phyloP scores from a whole-genome alignment of 441 rosid genomes.

The Erysimum cheiri region DNA sequence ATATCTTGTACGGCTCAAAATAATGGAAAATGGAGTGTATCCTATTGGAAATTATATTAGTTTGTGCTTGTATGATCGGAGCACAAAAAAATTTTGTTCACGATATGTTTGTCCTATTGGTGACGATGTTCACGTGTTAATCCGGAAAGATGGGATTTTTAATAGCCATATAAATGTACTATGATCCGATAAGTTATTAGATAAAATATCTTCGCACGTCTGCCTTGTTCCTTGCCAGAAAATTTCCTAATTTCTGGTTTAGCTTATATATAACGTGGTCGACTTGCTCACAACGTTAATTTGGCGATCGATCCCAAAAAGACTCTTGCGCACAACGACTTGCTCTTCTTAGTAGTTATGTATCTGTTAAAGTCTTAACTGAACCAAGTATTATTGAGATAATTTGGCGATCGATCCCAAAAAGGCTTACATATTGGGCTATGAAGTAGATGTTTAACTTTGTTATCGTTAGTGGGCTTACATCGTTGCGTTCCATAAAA shows the following conservation, averaged over 20 bases:
- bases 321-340: slow-evolving; percentile 1
- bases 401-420: background rate
- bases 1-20: background rate
- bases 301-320: too few relatives aligned
- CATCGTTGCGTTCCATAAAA: too few relatives aligned
- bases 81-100: background rate
- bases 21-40: background rate
- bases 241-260: slow-evolving; percentile 36
- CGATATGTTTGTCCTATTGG: slow-evolving; percentile 24
- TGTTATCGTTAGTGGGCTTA: too few relatives aligned
- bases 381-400: background rate
- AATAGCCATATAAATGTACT: slow-evolving; percentile 13
- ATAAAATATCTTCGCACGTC: slow-evolving; percentile 34
- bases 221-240: slow-evolving; percentile 26
- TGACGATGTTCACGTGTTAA: slow-evolving; percentile 17
- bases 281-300: too few relatives aligned
- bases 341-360: background rate
- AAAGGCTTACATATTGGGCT: slow-evolving; percentile 21
- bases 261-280: slow-evolving; percentile 11
- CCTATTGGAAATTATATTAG: background rate
- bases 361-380: slow-evolving; percentile 7
- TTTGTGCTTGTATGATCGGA: slow-evolving; percentile 7
- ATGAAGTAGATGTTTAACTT: background rate
- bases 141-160: background rate
- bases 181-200: background rate